A percentile compares a stretch with the other conserved stretches of the same genome.
Evolutionary conservation across 78 protist genomes (phyloP).

Genomic region (Tieghemostelium lacteum): DNA sequence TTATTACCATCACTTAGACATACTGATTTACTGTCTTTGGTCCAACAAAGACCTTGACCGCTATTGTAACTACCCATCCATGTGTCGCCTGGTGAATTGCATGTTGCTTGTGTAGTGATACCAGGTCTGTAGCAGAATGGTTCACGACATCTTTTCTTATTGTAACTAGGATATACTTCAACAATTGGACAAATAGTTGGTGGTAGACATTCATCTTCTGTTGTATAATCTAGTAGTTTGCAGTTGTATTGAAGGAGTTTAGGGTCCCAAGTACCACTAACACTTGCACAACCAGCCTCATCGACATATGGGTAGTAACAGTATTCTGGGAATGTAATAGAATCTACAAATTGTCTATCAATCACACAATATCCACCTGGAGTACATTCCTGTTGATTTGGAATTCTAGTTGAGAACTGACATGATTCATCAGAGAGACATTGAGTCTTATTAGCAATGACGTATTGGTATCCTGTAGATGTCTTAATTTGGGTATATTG

Average conservation of each 20-base stretch:
- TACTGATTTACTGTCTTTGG: not conserved
- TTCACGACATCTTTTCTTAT: not conserved
- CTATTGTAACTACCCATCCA: not conserved
- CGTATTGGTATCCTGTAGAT: not conserved
- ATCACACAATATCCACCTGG: not conserved
- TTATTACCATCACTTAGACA: not conserved
- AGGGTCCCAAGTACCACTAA: not conserved
- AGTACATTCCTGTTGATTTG: not conserved
- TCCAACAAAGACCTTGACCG: not conserved
- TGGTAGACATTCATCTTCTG: not conserved
- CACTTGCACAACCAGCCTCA: not conserved
- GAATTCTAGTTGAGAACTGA: not conserved
- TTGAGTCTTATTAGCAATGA: not conserved
- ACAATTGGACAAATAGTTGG: not conserved
- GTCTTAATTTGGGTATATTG: not conserved
- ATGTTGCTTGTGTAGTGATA: not conserved
- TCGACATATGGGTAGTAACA: not conserved
- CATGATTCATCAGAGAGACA: not conserved
- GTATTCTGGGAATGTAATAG: not conserved
- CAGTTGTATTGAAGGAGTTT: not conserved
- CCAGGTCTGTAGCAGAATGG: not conserved
- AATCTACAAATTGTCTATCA: not conserved
- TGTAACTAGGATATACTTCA: not conserved
- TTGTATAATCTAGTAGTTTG: not conserved
- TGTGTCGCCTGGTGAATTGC: not conserved